These are phyloP conservation scores for Sicyos baderoa DNA, from an alignment of 306 rosid species.

Conservation along the genomic window DNA sequence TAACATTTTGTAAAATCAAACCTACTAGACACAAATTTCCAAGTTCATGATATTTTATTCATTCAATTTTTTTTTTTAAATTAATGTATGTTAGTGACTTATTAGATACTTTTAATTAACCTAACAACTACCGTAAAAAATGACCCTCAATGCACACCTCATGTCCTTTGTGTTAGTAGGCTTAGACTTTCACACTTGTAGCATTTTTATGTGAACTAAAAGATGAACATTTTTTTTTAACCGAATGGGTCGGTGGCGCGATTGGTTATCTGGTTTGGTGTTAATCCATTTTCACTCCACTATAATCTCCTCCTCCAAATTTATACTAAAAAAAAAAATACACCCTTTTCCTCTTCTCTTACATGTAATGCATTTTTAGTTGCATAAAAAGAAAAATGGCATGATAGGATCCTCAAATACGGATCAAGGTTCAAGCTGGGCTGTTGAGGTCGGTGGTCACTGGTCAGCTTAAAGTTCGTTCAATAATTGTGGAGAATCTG, in stretches of 20 bases:
- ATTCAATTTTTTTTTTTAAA: too few species aligned
- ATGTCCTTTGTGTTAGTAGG: neutral
- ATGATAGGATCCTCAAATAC: conserved; percentile 43
- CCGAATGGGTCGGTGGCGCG: too few species aligned
- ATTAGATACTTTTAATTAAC: too few species aligned
- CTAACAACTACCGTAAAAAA: neutral
- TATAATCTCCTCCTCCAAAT: too few species aligned
- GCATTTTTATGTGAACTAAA: neutral
- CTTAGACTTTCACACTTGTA: neutral
- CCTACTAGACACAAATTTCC: too few species aligned
- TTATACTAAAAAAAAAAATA: too few species aligned
- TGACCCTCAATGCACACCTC: neutral
- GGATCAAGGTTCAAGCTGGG: conserved; percentile 92
- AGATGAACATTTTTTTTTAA: neutral
- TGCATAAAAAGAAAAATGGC: conserved; percentile 50
- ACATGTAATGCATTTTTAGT: conserved; percentile 33
- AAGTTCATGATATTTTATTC: too few species aligned
- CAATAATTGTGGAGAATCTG: conserved; percentile 73
- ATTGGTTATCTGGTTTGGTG: too few species aligned
- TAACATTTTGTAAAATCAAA: too few species aligned
- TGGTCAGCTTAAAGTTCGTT: conserved; percentile 76
- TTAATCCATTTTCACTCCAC: too few species aligned
- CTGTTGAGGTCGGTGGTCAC: conserved; percentile 93
- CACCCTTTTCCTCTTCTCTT: too few species aligned
- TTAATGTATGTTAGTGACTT: too few species aligned